Conservation (phyloP, 345 rosid species). For the Balakata baccata region DNA sequence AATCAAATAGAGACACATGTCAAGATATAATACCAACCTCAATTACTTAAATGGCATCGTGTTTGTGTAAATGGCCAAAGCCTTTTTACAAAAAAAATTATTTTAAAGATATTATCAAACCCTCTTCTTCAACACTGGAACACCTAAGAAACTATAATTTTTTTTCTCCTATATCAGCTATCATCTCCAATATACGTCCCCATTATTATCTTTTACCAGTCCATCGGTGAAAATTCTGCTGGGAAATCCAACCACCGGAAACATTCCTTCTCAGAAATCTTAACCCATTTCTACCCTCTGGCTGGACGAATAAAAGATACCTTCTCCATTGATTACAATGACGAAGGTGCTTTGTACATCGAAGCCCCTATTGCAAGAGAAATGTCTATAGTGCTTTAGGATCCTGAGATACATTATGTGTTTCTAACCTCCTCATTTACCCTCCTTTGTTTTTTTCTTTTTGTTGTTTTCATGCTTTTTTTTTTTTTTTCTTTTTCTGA, state of each 20-base stretch:
- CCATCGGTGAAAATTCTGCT: neutral
- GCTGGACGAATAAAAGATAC: conserved; percentile 4
- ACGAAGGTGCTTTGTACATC: neutral
- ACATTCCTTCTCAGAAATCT: conserved; percentile 4
- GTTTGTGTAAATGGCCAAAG: too few species aligned
- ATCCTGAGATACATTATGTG: neutral
- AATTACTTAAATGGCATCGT: too few species aligned
- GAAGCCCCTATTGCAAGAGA: neutral
- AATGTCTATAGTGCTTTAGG: neutral
- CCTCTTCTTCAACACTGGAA: conserved; percentile 1
- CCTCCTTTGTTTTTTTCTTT: too few species aligned
- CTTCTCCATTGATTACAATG: conserved; percentile 10
- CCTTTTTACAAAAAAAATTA: too few species aligned
- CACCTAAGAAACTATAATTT: conserved; percentile 10
- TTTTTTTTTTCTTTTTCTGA: too few species aligned
- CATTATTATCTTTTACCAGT: conserved; percentile 1
- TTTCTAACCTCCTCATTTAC: too few species aligned
- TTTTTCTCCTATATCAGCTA: conserved; percentile 11
- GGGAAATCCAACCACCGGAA: neutral
- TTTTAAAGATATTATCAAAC: conserved; percentile 12
- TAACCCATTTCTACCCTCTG: conserved; percentile 3
- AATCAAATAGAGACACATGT: too few species aligned
- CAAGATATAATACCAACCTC: too few species aligned
- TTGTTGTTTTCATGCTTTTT: too few species aligned
- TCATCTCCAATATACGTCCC: conserved; percentile 6